These are phyloP conservation scores for Yarrowia phangngaensis DNA, from an alignment of 805 yeast species.

Conservation along the genomic window DNA sequence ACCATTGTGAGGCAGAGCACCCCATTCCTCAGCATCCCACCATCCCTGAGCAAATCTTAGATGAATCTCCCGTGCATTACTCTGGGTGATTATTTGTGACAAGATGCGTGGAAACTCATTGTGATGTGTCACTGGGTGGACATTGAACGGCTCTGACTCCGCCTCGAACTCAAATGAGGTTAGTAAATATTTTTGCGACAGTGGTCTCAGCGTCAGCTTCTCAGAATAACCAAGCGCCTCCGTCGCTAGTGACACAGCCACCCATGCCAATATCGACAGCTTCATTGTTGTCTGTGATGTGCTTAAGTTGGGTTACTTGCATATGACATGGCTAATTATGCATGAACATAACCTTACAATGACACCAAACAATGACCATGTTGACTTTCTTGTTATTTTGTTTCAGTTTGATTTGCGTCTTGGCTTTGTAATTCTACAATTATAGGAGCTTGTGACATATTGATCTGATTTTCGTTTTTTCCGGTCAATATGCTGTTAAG, in stretches of 20 bases:
- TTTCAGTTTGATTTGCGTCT: too few species aligned
- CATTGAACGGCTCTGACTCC: constrained; percentile 47
- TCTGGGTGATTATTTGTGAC: constrained; percentile 66
- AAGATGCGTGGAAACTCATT: constrained; percentile 68
- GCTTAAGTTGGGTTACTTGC: constrained; percentile 8
- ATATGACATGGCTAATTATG: constrained; percentile 2
- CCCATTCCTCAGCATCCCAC: constrained; percentile 92
- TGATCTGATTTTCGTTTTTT: too few species aligned
- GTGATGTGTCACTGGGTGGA: constrained; percentile 31
- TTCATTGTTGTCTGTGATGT: constrained; percentile 20
- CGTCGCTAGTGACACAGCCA: constrained; percentile 1
- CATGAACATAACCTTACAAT: not conserved
- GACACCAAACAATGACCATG: too few species aligned
- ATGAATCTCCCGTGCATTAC: constrained; percentile 72
- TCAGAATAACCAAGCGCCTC: constrained; percentile 50
- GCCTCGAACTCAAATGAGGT: constrained; percentile 68
- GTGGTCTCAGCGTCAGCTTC: constrained; percentile 57
- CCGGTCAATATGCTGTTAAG: too few species aligned
- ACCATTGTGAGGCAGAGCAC: constrained; percentile 72
- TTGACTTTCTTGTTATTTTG: too few species aligned
- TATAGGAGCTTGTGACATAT: too few species aligned
- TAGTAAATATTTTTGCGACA: constrained; percentile 66
- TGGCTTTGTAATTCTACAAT: too few species aligned
- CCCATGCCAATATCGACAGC: constrained; percentile 11
- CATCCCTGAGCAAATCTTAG: constrained; percentile 88